Evolutionary conservation across 176 grass and related monocot genomes (phyloP).

Genomic region (Oryza officinalis): DNA sequence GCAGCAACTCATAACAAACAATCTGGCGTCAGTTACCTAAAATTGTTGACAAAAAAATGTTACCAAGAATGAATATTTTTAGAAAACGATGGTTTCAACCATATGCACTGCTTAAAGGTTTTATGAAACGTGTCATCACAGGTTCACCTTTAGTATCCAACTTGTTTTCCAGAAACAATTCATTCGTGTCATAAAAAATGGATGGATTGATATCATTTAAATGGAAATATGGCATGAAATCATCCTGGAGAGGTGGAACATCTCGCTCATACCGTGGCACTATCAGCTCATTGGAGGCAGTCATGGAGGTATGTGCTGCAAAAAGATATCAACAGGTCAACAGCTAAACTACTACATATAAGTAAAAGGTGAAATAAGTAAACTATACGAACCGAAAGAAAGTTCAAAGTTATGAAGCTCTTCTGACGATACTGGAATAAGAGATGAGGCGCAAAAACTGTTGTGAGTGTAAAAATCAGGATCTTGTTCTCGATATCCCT

Average conservation of each 20-base stretch:
- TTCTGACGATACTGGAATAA: slow-evolving; percentile 23
- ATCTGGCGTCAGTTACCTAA: not conserved
- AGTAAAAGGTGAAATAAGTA: not conserved
- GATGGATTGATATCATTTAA: slow-evolving; percentile 36
- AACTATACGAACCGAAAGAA: slow-evolving; percentile 29
- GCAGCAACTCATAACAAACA: not conserved
- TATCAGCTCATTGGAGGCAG: not conserved
- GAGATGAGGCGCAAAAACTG: slow-evolving; percentile 26
- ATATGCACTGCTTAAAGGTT: slow-evolving; percentile 9
- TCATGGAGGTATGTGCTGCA: slow-evolving; percentile 27
- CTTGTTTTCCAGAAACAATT: slow-evolving; percentile 36
- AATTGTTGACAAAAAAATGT: slow-evolving; percentile 1
- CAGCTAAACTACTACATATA: not conserved
- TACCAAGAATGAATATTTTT: not conserved
- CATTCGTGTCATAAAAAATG: slow-evolving; percentile 38
- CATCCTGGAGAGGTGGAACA: slow-evolving; percentile 44
- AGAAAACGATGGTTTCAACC: not conserved
- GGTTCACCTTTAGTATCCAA: slow-evolving; percentile 32
- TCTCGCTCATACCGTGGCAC: slow-evolving; percentile 13
- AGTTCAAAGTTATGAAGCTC: slow-evolving; percentile 1
- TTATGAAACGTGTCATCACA: slow-evolving; percentile 36
- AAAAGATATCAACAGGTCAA: slow-evolving; percentile 5
- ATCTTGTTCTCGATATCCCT: slow-evolving; percentile 48
- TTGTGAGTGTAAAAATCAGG: not conserved
- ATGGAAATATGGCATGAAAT: slow-evolving; percentile 43